Percentiles rank a stretch among this genome's conserved stretches.
Conservation (phyloP, 164 flowering plant species). For the Piper betle region DNA sequence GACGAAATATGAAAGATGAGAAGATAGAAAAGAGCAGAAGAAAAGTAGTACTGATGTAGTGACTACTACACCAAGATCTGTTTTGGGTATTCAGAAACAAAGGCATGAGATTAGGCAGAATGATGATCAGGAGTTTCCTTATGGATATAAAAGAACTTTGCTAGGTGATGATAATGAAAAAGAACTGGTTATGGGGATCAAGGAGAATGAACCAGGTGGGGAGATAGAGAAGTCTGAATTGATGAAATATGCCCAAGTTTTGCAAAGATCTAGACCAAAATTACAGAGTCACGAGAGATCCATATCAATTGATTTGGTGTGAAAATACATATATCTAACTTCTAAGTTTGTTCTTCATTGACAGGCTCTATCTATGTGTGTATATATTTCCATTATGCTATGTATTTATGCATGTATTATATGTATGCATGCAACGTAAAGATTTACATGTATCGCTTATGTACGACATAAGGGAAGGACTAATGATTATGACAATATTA, state of each 20-base stretch:
- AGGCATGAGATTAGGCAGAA: slow-evolving; percentile 19
- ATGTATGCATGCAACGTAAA: neutral
- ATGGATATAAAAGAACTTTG: slow-evolving; percentile 9
- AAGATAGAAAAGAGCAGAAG: slow-evolving; percentile 8
- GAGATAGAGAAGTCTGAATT: slow-evolving; percentile 28
- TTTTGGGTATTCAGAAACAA: slow-evolving; percentile 25
- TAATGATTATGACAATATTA: neutral
- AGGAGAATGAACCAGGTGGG: slow-evolving; percentile 11
- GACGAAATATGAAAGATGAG: slow-evolving; percentile 7
- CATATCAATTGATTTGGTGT: slow-evolving; percentile 9
- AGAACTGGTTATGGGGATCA: slow-evolving; percentile 10
- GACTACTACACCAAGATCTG: slow-evolving; percentile 14
- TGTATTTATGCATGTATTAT: too few species aligned
- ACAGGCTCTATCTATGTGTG: neutral
- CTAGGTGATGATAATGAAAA: slow-evolving; percentile 11
- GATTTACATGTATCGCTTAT: neutral
- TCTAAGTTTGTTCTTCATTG: neutral
- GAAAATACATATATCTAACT: neutral
- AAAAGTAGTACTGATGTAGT: slow-evolving; percentile 2
- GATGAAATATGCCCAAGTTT: slow-evolving; percentile 51
- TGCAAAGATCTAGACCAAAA: slow-evolving; percentile 22
- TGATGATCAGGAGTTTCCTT: slow-evolving; percentile 14
- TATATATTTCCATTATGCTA: neutral
- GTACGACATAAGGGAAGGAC: neutral
- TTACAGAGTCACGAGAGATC: slow-evolving; percentile 19